Evolutionary conservation across 257 asterid species (phyloP), one percentile per base, ranked within the genome.

Genomic region (Eucommia ulmoides): DNA sequence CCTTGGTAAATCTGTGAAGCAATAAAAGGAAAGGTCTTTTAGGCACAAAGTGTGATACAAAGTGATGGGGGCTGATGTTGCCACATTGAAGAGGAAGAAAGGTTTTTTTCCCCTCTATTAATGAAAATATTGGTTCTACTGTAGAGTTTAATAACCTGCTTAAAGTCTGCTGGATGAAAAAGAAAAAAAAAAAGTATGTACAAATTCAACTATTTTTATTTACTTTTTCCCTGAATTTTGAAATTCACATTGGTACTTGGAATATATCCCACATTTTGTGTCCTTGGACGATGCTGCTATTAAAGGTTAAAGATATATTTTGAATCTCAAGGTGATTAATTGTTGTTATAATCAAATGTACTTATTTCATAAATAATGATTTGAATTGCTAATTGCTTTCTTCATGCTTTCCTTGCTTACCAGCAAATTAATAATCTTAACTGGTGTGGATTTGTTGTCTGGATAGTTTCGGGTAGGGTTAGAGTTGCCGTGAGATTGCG

Each of bases 401-500:
- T 26, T 12, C 38, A 12, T 26, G 8, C 12, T 4, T 26, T 26
- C 38, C 38, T 10, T 17, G 16, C 44, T 17, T 1, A 35, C 11
- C 15, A 35, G 5, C 44, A 3, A 35, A 17, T 35, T 1, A 42
- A 16, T 42, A 15, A 1, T 42, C 19, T 42, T 5, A 42, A 18
- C 2, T 42, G 20, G 10, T 42, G 19, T 42, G 9, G 6, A 16
- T 6, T 42, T 19, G 20, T 42, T 6, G 19, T 46, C 53, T 55
- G 74, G 48, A 53, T 63, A 86, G 93, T 86, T 58, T 79, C 93
- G 7, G 99, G 97, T 67, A 81, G 99, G 76, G 99, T 91, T 29
- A 73, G 99, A 49, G 99, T 91, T 51, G 84, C 97, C 55, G 95
- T 91, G 42, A 69, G 99, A 69, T 72, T 86, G 65, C 79, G 99